A percentile compares a stretch with the other conserved stretches of the same genome.
phyloP scores from a whole-genome alignment of 768 basidiomycete genomes.

The Myochromella boudieri region DNA sequence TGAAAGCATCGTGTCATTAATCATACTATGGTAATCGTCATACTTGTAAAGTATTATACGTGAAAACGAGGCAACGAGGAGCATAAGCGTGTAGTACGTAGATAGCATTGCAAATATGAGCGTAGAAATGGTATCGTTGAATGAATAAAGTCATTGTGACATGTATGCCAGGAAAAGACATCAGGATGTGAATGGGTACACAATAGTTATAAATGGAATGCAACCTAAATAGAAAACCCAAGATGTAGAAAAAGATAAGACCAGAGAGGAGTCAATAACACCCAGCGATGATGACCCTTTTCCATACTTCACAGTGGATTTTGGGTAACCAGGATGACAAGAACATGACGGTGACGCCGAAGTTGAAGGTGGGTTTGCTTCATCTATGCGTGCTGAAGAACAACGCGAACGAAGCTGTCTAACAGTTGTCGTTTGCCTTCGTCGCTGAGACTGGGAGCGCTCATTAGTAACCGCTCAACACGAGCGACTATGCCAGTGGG shows the following conservation, averaged over 20 bases:
- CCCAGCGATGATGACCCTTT: not conserved
- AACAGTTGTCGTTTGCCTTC: conserved; percentile 54
- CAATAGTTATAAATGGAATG: conserved; percentile 11
- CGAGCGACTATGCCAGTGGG: conserved; percentile 66
- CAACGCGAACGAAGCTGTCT: conserved; percentile 60
- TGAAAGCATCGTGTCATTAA: too few relatives aligned
- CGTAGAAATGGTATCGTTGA: conserved; percentile 3
- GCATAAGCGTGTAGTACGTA: conserved; percentile 6
- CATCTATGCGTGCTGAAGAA: conserved; percentile 46
- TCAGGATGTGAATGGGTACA: conserved; percentile 9
- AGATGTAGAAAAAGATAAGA: not conserved
- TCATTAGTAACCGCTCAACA: conserved; percentile 59
- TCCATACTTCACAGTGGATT: not conserved
- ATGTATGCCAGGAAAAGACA: conserved; percentile 4
- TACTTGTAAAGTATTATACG: conserved; percentile 19
- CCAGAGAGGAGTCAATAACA: not conserved
- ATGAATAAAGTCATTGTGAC: not conserved
- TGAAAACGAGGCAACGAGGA: conserved; percentile 6
- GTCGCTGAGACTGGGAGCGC: conserved; percentile 43
- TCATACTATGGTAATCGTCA: conserved; percentile 15
- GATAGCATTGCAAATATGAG: conserved; percentile 14
- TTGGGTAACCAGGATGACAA: too few relatives aligned
- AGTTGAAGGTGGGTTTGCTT: not conserved
- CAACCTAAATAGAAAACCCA: conserved; percentile 4
- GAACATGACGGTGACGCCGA: too few relatives aligned